Evolutionary conservation across 306 rosid genomes (phyloP).

Genomic region (Inga laurina): DNA sequence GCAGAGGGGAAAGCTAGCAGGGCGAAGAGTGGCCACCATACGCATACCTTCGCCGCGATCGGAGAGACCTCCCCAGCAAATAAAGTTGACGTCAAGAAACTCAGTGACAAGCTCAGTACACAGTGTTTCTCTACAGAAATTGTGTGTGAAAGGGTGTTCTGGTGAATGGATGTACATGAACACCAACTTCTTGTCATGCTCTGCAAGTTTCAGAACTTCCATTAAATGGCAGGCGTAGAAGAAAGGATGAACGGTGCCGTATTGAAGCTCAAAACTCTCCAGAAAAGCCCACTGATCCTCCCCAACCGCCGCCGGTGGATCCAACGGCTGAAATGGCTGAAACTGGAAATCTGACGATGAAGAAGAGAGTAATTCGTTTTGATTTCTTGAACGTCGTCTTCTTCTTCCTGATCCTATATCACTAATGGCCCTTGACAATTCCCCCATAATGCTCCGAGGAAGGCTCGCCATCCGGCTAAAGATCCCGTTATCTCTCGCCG

Average conservation of each 20-base stretch:
- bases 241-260: conserved; percentile 63
- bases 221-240: conserved; percentile 60
- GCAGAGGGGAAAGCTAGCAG: conserved; percentile 69
- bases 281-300: conserved; percentile 57
- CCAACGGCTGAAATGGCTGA: conserved; percentile 39
- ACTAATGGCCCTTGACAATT: conserved; percentile 59
- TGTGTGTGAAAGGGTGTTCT: conserved; percentile 62
- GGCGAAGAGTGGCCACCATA: conserved; percentile 59
- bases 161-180: conserved; percentile 83
- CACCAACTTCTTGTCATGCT: conserved; percentile 63
- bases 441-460: conserved; percentile 63
- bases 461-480: conserved; percentile 62
- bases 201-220: conserved; percentile 66
- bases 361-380: conserved; percentile 34
- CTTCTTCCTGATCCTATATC: conserved; percentile 53
- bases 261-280: conserved; percentile 56
- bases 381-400: conserved; percentile 16
- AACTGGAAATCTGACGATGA: conserved; percentile 35
- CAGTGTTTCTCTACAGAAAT: conserved; percentile 66
- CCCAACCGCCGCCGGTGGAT: not conserved
- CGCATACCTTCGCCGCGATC: conserved; percentile 63
- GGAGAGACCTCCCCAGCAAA: conserved; percentile 70
- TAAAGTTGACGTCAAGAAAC: conserved; percentile 80
- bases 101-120: conserved; percentile 64
- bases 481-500: conserved; percentile 50